Percentiles rank a stretch among this genome's conserved stretches.
Conservation (phyloP, 2,329 filamentous ascomycete species). For the Penicillium sp. region DNA sequence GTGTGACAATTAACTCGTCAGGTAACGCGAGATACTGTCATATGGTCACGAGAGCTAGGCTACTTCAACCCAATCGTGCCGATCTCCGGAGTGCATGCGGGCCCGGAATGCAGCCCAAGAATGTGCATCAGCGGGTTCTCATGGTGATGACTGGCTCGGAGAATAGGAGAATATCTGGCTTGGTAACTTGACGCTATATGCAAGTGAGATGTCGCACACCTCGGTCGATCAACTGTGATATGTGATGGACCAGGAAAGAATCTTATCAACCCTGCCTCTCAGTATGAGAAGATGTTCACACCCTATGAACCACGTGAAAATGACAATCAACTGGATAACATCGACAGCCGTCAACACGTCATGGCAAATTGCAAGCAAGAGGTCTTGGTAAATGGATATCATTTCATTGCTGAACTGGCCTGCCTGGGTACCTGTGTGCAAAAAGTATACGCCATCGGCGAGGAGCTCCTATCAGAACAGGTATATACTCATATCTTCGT, state of each 20-base stretch:
- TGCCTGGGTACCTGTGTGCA: constrained; percentile 5
- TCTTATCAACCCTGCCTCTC: background rate
- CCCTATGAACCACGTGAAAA: background rate
- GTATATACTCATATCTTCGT: constrained; percentile 12
- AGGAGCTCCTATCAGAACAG: constrained; percentile 11
- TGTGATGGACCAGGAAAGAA: background rate
- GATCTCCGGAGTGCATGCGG: constrained; percentile 18
- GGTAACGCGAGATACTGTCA: background rate
- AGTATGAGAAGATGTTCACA: background rate
- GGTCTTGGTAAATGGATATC: background rate
- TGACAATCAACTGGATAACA: background rate
- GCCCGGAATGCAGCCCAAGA: constrained; percentile 23
- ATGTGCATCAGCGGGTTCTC: constrained; percentile 28
- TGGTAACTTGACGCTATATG: constrained; percentile 16
- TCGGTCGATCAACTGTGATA: background rate
- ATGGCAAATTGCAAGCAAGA: background rate
- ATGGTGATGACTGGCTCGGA: constrained; percentile 25
- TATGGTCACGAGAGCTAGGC: background rate
- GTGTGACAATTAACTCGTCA: background rate
- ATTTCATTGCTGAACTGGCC: constrained; percentile 17
- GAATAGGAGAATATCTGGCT: constrained; percentile 17
- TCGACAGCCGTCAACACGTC: background rate
- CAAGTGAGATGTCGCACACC: background rate
- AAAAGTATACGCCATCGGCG: constrained; percentile 7
- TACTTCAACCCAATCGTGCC: background rate